Conservation (phyloP, 345 rosid genomes). For the Cardiospermum halicacabum region DNA sequence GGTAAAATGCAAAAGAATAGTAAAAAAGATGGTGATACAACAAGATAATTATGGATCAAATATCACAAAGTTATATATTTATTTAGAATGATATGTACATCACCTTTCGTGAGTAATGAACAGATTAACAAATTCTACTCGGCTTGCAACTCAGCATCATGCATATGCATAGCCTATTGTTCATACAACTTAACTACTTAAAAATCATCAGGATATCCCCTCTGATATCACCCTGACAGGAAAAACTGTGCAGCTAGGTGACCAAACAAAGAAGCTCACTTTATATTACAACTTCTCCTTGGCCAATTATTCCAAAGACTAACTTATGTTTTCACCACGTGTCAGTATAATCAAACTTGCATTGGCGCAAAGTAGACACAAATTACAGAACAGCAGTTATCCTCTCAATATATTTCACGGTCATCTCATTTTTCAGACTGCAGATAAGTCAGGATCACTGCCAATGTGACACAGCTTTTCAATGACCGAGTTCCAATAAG, state of each 20-base stretch:
- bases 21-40: background rate
- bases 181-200: background rate
- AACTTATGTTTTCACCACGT: background rate
- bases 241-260: background rate
- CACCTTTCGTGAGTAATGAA: background rate
- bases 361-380: background rate
- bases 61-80: background rate
- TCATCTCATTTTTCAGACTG: background rate
- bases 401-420: background rate
- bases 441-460: background rate
- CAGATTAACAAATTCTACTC: background rate
- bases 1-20: background rate
- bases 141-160: background rate
- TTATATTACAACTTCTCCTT: background rate
- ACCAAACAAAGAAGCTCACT: background rate
- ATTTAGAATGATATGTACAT: background rate
- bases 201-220: background rate
- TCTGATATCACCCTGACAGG: background rate
- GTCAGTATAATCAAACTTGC: background rate
- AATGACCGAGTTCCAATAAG: background rate
- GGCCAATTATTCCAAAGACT: background rate
- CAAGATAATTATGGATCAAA: background rate
- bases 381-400: background rate
- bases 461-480: slow-evolving; percentile 1
- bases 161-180: background rate